These are phyloP conservation scores for Metschnikowia reukaufii DNA, from an alignment of 805 yeast species.

Conservation along the genomic window DNA sequence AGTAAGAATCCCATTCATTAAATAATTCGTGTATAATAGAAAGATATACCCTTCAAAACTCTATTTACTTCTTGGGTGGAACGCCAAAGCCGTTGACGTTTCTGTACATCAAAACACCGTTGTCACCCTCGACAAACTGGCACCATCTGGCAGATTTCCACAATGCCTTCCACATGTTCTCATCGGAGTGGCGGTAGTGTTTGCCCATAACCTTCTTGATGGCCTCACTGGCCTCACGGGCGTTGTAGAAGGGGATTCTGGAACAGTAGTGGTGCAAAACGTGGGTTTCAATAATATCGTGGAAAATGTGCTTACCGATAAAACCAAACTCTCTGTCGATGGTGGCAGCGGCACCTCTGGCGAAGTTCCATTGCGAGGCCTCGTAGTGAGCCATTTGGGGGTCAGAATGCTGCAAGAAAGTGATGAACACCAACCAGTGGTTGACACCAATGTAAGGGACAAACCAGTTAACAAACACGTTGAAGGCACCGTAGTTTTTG, in stretches of 20 bases:
- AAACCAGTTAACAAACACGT: slow-evolving; percentile 66
- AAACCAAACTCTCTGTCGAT: slow-evolving; percentile 83
- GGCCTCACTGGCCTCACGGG: slow-evolving; percentile 75
- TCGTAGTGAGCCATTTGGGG: slow-evolving; percentile 79
- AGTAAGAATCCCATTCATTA: slow-evolving; percentile 64
- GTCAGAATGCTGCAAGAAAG: slow-evolving; percentile 82
- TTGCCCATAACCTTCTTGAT: slow-evolving; percentile 83
- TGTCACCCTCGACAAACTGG: slow-evolving; percentile 72
- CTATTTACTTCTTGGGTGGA: slow-evolving; percentile 17
- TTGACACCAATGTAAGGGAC: slow-evolving; percentile 77
- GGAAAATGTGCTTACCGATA: slow-evolving; percentile 75
- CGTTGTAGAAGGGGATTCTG: slow-evolving; percentile 85
- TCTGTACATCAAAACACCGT: slow-evolving; percentile 61
- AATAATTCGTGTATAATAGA: slow-evolving; percentile 8
- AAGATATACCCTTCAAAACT: slow-evolving; percentile 1
- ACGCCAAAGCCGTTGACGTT: slow-evolving; percentile 47
- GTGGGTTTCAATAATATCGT: slow-evolving; percentile 88
- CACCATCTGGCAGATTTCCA: slow-evolving; percentile 67
- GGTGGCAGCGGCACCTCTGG: slow-evolving; percentile 89
- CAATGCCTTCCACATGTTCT: slow-evolving; percentile 69
- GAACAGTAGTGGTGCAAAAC: slow-evolving; percentile 83
- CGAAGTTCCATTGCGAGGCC: slow-evolving; percentile 75
- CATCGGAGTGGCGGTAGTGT: slow-evolving; percentile 65
- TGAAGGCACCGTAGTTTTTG: slow-evolving; percentile 60
- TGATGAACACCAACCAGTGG: slow-evolving; percentile 89